Conservation (phyloP, 164 flowering plant species). For the Aristolochia fimbriata region DNA sequence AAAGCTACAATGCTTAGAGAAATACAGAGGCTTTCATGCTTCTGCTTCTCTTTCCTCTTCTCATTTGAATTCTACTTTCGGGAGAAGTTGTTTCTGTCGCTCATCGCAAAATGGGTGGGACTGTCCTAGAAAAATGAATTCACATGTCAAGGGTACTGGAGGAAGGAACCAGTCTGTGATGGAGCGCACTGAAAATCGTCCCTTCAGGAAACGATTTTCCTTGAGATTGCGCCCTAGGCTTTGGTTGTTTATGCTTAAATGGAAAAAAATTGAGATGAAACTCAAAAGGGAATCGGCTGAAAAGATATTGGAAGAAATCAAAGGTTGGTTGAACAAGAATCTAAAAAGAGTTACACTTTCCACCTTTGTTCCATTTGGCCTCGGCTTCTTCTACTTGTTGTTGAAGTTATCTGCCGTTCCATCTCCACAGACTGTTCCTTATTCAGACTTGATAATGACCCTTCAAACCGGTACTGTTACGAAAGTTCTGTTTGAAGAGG, state of each 20-base stretch:
- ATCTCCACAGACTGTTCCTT: conserved; percentile 60
- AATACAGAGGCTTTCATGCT: conserved; percentile 10
- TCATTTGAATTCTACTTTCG: conserved; percentile 16
- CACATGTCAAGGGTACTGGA: conserved; percentile 15
- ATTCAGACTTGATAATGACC: conserved; percentile 66
- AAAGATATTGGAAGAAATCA: conserved; percentile 36
- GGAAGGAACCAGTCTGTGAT: conserved; percentile 19
- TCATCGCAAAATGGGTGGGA: conserved; percentile 20
- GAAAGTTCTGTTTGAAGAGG: conserved; percentile 79
- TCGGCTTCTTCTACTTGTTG: conserved; percentile 65
- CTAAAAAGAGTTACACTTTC: conserved; percentile 34
- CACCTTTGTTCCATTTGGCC: conserved; percentile 29
- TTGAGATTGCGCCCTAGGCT: conserved; percentile 69
- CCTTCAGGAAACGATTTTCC: conserved; percentile 30
- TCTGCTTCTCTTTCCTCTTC: conserved; percentile 10
- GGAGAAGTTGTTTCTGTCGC: conserved; percentile 15
- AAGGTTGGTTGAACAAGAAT: conserved; percentile 43
- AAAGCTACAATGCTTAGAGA: conserved; percentile 17
- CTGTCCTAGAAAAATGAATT: conserved; percentile 17
- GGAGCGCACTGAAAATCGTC: conserved; percentile 14
- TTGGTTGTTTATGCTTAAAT: conserved; percentile 16
- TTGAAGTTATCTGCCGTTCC: conserved; percentile 58
- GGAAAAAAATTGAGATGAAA: conserved; percentile 26
- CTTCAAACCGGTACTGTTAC: conserved; percentile 59
- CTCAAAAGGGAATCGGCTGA: conserved; percentile 33